Base-by-base conservation (phyloP, 1,284 basidiomycete genomes). In the Sporisorium iseilematis-ciliati region DNA sequence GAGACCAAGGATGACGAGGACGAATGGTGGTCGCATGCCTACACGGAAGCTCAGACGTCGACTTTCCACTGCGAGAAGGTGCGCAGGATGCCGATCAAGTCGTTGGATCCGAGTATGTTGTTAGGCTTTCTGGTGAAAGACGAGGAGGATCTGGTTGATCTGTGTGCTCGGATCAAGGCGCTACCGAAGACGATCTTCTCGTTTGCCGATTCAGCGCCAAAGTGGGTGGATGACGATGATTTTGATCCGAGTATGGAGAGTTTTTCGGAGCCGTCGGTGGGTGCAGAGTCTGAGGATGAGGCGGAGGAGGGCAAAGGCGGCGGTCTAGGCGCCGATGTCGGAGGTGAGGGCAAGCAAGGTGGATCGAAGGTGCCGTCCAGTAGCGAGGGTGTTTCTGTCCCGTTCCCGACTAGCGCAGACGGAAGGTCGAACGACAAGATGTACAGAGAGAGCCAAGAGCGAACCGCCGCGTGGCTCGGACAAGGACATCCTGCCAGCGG, bases 21-120 rank as follows among this genome's bases (percentile, higher is more conserved):
- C 21, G 67, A 75, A 8, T 92, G 92, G 87, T 92, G 90, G 77
- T 87, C 88, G 21, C 87, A 87, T 0, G 90, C 91, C 5, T 94
- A 92, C 84, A 85, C 88, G 0, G 85, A 88, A 12, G 60, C 88
- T 7, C 92, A 95, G 81, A 87, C 97, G 31, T 89, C 89, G 74
- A 95, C 93, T 3, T 99, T 94, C 88, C 96, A 98, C 85, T 95
- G 94, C 84, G 95, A 97, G 26, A 90, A 92, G 21, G 91, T 97
- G 46, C 89, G 93, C 82, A 95, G 95, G 89, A 95, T 98, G 93
- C 92, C 92, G 0, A 86, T 98, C 50, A 90, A 90, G 41, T 91
- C 91, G n/a, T 86, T 99, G 57, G 96, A 98, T 84, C 96, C 97
- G 12, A 96, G 94, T 81, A 98, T 99, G 96, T 87, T 99, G 10